These are phyloP conservation scores for Endotrypanum monterogeii DNA, from an alignment of 208 protist genomes.

Conservation along the genomic window DNA sequence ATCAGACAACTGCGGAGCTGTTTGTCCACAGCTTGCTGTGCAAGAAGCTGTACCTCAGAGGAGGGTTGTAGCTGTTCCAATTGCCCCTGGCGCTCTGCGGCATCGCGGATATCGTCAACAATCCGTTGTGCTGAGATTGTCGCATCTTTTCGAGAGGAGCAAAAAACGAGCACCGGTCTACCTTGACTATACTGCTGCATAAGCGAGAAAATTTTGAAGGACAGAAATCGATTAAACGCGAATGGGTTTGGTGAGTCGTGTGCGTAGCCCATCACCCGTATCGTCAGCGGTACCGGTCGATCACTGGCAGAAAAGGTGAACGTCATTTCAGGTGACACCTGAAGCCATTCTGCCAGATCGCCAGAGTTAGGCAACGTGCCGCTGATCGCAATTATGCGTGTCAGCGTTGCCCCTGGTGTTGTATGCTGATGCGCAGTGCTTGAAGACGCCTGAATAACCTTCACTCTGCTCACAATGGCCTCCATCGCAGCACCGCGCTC, in stretches of 20 bases:
- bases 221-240: conserved; percentile 90
- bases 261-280: conserved; percentile 72
- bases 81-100: conserved; percentile 37
- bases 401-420: background rate
- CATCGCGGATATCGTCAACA: conserved; percentile 47
- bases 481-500: conserved; percentile 91
- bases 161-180: conserved; percentile 90
- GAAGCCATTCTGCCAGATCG: conserved; percentile 91
- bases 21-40: conserved; percentile 61
- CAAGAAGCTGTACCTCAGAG: conserved; percentile 33
- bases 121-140: conserved; percentile 69
- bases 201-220: conserved; percentile 84
- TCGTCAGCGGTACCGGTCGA: conserved; percentile 80
- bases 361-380: conserved; percentile 93
- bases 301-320: conserved; percentile 73
- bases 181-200: conserved; percentile 77
- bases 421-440: background rate
- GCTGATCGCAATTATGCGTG: conserved; percentile 89
- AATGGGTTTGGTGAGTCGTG: conserved; percentile 81
- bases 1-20: conserved; percentile 63
- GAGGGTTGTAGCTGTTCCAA: conserved; percentile 39
- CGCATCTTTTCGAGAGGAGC: conserved; percentile 79
- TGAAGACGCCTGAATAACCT: conserved; percentile 47
- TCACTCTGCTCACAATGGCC: conserved; percentile 92
- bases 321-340: conserved; percentile 44